Evolutionary conservation across 305 asterid genomes (phyloP), one percentile per base, ranked within the genome.

Genomic region (Fraxinus platypoda): DNA sequence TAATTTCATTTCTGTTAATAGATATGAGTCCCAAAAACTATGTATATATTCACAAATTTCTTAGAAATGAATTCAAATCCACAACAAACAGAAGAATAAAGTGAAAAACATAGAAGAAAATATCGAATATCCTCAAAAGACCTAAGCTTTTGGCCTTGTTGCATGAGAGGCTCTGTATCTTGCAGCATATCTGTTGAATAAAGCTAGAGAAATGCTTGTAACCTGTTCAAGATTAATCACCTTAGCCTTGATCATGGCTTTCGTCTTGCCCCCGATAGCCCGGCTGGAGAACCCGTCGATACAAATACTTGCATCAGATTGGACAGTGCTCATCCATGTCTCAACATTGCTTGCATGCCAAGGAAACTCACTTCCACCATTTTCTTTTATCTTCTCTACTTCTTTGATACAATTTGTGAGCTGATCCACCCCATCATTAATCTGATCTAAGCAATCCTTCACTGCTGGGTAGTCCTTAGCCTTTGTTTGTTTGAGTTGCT

Each of bases 291-390:
- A 85, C 66, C 94, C 93, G 21, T 90, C 90, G 2, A 89, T 41
- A 30, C 95, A 93, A 78, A 78, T 77, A 80, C 85, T 88, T 5
- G 90, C 88, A 77, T 91, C 94, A 0, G 92, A 91, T 23, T 88
- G 78, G 8, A 92, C 95, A 6, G 95, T 83, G 82, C 95, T 93
- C 87, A 93, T 82, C 97, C 97, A 93, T 2, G 97, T 89, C 41
- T 87, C 64, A 1, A 91, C 4, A 3, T 93, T 91, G 86, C 92
- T 93, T 2, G 90, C 90, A 79, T 88, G 93, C 97, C 97, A 92
- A n/a, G 81, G 82, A 26, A 90, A 92, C 7, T 90, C 83, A 0
- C 13, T 83, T 5, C 28, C 85, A 13, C 84, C 88, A 3, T 70
- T 76, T 59, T 85, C 89, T 80, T 83, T 88, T 2, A 92, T 89